Evolutionary conservation across 2,329 filamentous ascomycete genomes (phyloP), one percentile per base, ranked within the genome.

Genomic region (Cryphonectria japonica): DNA sequence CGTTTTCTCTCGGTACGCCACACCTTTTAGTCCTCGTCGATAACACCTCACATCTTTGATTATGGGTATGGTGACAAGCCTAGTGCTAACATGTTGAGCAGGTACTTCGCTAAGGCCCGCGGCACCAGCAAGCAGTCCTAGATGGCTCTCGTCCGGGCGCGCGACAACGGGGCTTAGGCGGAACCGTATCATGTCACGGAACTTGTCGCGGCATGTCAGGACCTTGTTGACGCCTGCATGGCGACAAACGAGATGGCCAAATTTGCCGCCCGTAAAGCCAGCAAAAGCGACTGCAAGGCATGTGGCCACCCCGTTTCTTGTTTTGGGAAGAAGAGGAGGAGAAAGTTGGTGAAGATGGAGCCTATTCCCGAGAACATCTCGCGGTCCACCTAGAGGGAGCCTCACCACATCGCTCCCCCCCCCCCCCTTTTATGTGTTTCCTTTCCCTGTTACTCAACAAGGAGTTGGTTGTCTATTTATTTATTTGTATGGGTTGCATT

Each of bases 1-100:
- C 22, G 77, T 86, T 37, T 75, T 89, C 62, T 84, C 84, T 67
- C 78, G 81, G 79, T 88, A 80, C 73, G 80, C 83, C 5, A 34
- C 29, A 13, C 4, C 29, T n/a, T 6, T 14, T 19, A 32, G 7
- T 34, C 14, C 26, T 34, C 14, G 37, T 32, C 29, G 14, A 32
- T 34, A 29, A 14, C 14, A 16, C 22, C 22, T 37, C 32, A 26
- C 16, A 37, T 41, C 1, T 29, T 22, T 29, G 14, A 16, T 14
- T 19, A 1, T 34, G 5, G 22, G 1, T 22, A 14, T 39, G 41
- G n/a, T 29, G 13, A 39, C 7, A 26, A 50, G 32, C 1, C 9
- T 13, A 22, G 22, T 39, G 66, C 75, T 76, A 59, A 76, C 66
- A 6, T 29, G 32, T 22, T 16, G 2, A 13, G 3, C 67, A 81